Evolutionary conservation across 1,139 yeast genomes (phyloP), one percentile per base, ranked within the genome.

Genomic region (Candida sp.): DNA sequence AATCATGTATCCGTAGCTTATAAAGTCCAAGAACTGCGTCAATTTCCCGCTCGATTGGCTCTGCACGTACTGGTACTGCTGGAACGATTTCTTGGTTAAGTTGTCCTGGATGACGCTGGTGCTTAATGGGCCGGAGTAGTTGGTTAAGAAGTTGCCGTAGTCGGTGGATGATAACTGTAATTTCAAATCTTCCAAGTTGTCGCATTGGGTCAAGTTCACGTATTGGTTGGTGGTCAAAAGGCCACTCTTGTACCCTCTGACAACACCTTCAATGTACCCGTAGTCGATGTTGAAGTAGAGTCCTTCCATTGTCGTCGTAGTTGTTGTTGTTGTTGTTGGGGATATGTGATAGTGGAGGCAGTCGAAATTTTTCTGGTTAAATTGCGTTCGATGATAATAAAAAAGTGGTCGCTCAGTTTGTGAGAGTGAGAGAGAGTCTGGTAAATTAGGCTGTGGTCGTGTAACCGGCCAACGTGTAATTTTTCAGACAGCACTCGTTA

Each of bases 1-100:
- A 67, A 96, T 96, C 99, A 96, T 96, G 73, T 96, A 96, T 9
- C 98, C 96, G 68, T 92, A 94, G 44, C 96, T 87, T 65, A 96
- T 91, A 69, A 77, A 96, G 68, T 96, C 97, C 83, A 96, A 80
- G 66, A 93, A 92, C 67, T 85, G 83, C 46, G 91, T 77, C 62
- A 93, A 75, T 39, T 86, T 88, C 53, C 93, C 94, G 38, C 88
- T 85, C 2, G 97, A 86, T 69, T 94, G 97, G 40, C 90, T 83
- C 56, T 88, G 84, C 54, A 96, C 78, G 69, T 92, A 94, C 57
- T 89, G 86, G 71, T 92, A 96, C 68, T 94, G 97, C 47, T 84
- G 85, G 63, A 86, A 88, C 55, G 94, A 76, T 68, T 89, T 91
- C 58, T 80, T 81, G 27, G 88, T 82, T 48, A 96, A 86, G 62